phyloP scores from a whole-genome alignment of 805 yeast species.

The Suhomyces pyralidae region DNA sequence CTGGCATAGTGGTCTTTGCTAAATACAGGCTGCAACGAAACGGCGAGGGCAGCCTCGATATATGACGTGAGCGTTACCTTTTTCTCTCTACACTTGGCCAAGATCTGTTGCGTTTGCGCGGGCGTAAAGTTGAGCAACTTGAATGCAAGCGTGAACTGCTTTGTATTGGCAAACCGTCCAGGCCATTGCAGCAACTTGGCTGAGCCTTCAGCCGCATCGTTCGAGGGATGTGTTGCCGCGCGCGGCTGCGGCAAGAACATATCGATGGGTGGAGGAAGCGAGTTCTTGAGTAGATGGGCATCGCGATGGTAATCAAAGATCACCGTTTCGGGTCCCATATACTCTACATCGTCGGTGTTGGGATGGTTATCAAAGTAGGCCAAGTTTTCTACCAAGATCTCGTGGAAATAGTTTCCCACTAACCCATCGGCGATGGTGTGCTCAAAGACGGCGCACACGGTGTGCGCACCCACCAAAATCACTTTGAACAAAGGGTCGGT shows the following conservation, averaged over 20 bases:
- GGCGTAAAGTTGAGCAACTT: slow-evolving; percentile 27
- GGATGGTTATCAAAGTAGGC: slow-evolving; percentile 12
- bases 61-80: slow-evolving; percentile 34
- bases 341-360: too few species aligned
- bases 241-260: slow-evolving; percentile 16
- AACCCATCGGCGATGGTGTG: slow-evolving; percentile 42
- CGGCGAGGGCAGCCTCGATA: slow-evolving; percentile 21
- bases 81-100: slow-evolving; percentile 25
- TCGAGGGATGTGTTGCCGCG: neutral
- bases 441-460: slow-evolving; percentile 28
- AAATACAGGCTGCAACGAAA: slow-evolving; percentile 28
- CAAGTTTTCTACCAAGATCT: slow-evolving; percentile 28
- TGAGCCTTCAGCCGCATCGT: slow-evolving; percentile 12
- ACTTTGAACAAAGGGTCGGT: slow-evolving; percentile 30
- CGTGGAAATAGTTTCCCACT: slow-evolving; percentile 33
- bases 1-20: slow-evolving; percentile 23
- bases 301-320: slow-evolving; percentile 25
- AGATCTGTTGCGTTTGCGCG: slow-evolving; percentile 18
- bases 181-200: slow-evolving; percentile 22
- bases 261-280: slow-evolving; percentile 38
- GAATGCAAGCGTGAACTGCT: slow-evolving; percentile 18
- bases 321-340: slow-evolving; percentile 5
- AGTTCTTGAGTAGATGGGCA: slow-evolving; percentile 15
- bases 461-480: slow-evolving; percentile 18
- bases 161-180: slow-evolving; percentile 24